Conservation (phyloP, 768 basidiomycete genomes). For the Russula dissimulans region DNA sequence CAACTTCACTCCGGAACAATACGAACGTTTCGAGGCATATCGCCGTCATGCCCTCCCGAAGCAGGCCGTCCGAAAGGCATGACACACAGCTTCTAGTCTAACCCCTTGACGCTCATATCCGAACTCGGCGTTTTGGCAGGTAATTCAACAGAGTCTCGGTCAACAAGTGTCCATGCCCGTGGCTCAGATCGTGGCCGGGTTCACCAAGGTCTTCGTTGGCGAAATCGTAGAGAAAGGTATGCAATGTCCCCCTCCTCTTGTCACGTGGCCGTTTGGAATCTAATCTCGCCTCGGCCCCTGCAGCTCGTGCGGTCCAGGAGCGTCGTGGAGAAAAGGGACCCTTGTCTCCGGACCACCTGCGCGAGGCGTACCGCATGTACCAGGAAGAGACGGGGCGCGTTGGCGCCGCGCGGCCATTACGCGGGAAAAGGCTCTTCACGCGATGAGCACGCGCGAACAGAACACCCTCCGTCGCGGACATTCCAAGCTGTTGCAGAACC, state of each 20-base stretch:
- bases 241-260: not conserved
- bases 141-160: conserved; percentile 72
- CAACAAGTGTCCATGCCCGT: conserved; percentile 83
- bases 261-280: not conserved
- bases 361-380: conserved; percentile 81
- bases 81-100: conserved; percentile 11
- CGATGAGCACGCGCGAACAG: conserved; percentile 11
- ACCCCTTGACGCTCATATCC: not conserved
- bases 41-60: conserved; percentile 76
- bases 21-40: conserved; percentile 86
- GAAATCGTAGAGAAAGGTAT: conserved; percentile 85
- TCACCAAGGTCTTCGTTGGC: conserved; percentile 87
- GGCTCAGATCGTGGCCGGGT: conserved; percentile 82
- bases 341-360: conserved; percentile 78
- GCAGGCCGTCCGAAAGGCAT: conserved; percentile 70
- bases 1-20: conserved; percentile 74
- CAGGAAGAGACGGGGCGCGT: conserved; percentile 74
- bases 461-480: not conserved
- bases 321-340: conserved; percentile 69
- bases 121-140: conserved; percentile 33
- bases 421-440: conserved; percentile 60
- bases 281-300: not conserved
- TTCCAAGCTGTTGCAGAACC: not conserved
- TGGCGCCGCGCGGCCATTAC: conserved; percentile 63
- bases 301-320: conserved; percentile 70